Conservation (phyloP, 2,329 filamentous ascomycete species). For the Scopulariopsis brevicaulis region DNA sequence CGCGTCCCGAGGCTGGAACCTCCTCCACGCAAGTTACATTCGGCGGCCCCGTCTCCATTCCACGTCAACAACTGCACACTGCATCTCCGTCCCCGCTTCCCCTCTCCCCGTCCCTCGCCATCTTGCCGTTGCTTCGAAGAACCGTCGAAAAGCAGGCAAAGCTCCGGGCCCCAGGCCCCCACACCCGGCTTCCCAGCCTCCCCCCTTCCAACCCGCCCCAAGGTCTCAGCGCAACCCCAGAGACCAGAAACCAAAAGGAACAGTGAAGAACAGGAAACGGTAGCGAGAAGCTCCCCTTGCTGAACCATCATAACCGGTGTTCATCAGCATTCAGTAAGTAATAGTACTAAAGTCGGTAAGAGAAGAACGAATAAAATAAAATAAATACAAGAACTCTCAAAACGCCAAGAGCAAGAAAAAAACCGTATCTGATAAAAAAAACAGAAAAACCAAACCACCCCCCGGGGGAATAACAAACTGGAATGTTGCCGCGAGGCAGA, state of each 20-base stretch:
- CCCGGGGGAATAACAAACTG: not conserved
- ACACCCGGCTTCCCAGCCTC: too few species aligned
- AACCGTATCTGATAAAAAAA: not conserved
- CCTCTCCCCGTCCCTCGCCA: too few species aligned
- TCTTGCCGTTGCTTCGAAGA: too few species aligned
- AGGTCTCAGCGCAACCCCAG: too few species aligned
- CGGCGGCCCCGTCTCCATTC: too few species aligned
- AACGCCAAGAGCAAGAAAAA: not conserved
- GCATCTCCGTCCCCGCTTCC: too few species aligned
- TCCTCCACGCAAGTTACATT: too few species aligned
- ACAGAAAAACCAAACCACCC: not conserved
- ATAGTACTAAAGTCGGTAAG: not conserved
- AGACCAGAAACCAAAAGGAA: not conserved
- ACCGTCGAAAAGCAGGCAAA: too few species aligned
- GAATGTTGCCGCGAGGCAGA: slow-evolving; percentile 24
- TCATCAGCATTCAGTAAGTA: not conserved
- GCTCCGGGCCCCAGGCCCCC: too few species aligned
- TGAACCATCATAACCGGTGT: not conserved
- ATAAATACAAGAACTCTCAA: not conserved
- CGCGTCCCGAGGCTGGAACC: too few species aligned
- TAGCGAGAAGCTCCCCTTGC: not conserved
- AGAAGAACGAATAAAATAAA: not conserved
- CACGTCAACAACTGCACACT: too few species aligned
- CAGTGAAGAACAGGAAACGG: not conserved
- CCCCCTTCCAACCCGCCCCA: too few species aligned